These are phyloP conservation scores for Pistacia atlantica DNA, from an alignment of 345 rosid species.

Conservation along the genomic window DNA sequence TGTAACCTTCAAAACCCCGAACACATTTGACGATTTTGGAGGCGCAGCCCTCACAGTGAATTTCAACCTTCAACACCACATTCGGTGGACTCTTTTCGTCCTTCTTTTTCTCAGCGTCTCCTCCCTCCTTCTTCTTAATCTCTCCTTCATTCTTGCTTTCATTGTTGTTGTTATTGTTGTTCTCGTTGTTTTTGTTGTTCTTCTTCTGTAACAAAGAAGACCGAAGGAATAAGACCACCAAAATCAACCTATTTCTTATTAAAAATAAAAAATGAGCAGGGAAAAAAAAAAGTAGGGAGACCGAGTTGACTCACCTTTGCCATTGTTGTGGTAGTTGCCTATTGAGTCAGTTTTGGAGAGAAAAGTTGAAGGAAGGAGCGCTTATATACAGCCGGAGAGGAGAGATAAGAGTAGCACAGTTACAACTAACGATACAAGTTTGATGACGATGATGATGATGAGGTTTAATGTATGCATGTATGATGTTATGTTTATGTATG, in stretches of 20 bases:
- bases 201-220: slow-evolving; percentile 21
- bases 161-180: not conserved
- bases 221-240: not conserved
- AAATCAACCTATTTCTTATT: not conserved
- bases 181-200: not conserved
- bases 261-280: not conserved
- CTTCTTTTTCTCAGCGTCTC: slow-evolving; percentile 27
- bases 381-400: not conserved
- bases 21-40: slow-evolving; percentile 44
- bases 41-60: slow-evolving; percentile 90
- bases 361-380: not conserved
- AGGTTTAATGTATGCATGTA: not conserved
- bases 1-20: slow-evolving; percentile 53
- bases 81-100: slow-evolving; percentile 28
- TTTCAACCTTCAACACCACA: slow-evolving; percentile 68
- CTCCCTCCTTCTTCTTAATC: slow-evolving; percentile 29
- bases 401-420: not conserved
- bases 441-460: not conserved
- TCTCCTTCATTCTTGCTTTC: slow-evolving; percentile 25
- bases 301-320: slow-evolving; percentile 34
- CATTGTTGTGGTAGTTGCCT: slow-evolving; percentile 17
- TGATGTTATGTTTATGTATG: not conserved
- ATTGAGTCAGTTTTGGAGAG: not conserved
- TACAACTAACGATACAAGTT: not conserved
- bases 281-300: not conserved